Conservation (phyloP, 2,329 filamentous ascomycete genomes). For the Penicillium sp. region DNA sequence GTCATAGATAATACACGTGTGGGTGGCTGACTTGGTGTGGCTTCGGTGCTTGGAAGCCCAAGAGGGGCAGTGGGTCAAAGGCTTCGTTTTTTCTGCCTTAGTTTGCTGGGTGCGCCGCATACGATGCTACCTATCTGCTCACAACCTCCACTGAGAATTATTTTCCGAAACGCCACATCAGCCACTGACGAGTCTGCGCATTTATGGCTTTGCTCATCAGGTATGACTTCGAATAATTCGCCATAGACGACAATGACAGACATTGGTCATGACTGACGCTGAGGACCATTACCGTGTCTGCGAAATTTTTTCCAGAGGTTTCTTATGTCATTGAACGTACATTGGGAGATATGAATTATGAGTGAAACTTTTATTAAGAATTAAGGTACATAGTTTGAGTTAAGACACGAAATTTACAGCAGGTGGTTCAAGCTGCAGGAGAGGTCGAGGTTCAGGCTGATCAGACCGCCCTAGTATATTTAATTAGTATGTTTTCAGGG, state of each 20-base stretch:
- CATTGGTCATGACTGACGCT: too few relatives aligned
- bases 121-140: background rate
- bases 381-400: background rate
- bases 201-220: background rate
- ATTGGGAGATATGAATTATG: rapidly evolving
- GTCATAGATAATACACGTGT: too few relatives aligned
- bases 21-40: background rate
- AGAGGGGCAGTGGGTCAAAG: background rate
- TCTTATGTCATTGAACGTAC: background rate
- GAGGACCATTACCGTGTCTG: too few relatives aligned
- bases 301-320: background rate
- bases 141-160: background rate
- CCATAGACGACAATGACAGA: background rate
- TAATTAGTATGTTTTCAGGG: background rate
- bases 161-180: background rate
- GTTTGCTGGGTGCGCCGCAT: background rate
- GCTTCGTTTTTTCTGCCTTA: background rate
- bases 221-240: background rate
- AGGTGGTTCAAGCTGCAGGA: slow-evolving; percentile 16
- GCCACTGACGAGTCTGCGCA: background rate
- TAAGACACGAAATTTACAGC: background rate
- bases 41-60: background rate
- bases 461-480: slow-evolving; percentile 4
- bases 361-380: background rate
- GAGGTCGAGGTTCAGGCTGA: slow-evolving; percentile 14